These are phyloP conservation scores for Arbutus unedo DNA, from an alignment of 148 eudicot species.

Conservation along the genomic window DNA sequence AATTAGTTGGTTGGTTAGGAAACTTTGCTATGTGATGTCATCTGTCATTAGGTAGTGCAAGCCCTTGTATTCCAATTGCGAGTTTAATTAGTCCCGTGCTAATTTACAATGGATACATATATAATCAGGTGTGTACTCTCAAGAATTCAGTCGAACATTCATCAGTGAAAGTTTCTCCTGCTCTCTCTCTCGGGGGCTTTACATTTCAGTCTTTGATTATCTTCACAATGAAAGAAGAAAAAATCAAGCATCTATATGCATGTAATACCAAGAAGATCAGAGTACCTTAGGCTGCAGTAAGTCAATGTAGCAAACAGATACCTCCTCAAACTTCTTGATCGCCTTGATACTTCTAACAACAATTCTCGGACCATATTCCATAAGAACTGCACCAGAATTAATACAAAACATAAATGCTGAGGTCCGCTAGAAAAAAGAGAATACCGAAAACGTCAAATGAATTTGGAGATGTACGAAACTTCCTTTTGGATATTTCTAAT, in stretches of 20 bases:
- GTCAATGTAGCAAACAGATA: slow-evolving; percentile 62
- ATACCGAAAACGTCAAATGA: background rate
- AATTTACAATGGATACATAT: too few species aligned
- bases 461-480: background rate
- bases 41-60: too few species aligned
- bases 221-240: too few species aligned
- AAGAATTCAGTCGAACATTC: too few species aligned
- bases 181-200: too few species aligned
- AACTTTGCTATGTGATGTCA: too few species aligned
- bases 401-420: background rate
- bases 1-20: too few species aligned
- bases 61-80: too few species aligned
- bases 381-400: slow-evolving; percentile 23
- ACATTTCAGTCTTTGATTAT: too few species aligned
- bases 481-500: background rate
- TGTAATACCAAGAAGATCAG: background rate
- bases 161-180: too few species aligned
- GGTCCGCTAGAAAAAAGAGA: background rate
- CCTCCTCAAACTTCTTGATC: slow-evolving; percentile 59
- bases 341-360: slow-evolving; percentile 49
- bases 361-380: slow-evolving; percentile 53
- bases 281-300: slow-evolving; percentile 63
- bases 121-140: too few species aligned
- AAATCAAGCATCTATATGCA: background rate
- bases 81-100: too few species aligned